Base-by-base conservation (phyloP, 768 basidiomycete genomes). In the Panaeolus cyanescens region DNA sequence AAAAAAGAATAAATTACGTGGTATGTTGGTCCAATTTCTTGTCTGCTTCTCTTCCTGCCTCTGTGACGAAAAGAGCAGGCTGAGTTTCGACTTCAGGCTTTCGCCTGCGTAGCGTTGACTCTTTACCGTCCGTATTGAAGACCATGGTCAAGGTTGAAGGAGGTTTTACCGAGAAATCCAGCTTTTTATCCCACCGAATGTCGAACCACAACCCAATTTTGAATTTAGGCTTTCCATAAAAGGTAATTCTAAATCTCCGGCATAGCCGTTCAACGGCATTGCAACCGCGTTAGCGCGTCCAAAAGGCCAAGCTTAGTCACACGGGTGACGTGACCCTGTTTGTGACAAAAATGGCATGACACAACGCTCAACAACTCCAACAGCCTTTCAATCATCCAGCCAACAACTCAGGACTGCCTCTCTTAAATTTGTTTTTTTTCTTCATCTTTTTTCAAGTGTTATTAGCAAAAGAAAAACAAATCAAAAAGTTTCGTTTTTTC, bases 31-130 rank as follows among this genome's bases (percentile, higher is more conserved):
- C 91, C 55, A 96, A 79, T 40, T 86, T 78, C 58, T 85, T 82
- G 79, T 96, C 94, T 10, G 79, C 78, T 73, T 87, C 87, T 61
- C 83, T 86, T 39, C 94, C 94, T 66, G 88, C 85, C 32, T 90
- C 88, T 0, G 89, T 86, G 36, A 86, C 72, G 19, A 81, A 50
- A 37, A 75, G 79, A 17, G 64, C 57, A 7, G 70, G 22, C 15
- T 50, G 45, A 13, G 54, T 60, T 12, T 57, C 62, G 10, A 71
- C 71, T 19, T 61, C 60, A 1, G 65, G 54, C 62, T 75, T 68
- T 61, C 70, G 55, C n/a, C 66, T 63, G 31, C 66, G 68, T 33
- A 69, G 33, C 25, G 59, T 59, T 13, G 19, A 34, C 34, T 66
- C 61, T 25, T 56, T 32, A 9, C 60, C 64, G 54, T 61, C 62